phyloP scores from a whole-genome alignment of 768 basidiomycete species.

The Kwoniella shandongensis region DNA sequence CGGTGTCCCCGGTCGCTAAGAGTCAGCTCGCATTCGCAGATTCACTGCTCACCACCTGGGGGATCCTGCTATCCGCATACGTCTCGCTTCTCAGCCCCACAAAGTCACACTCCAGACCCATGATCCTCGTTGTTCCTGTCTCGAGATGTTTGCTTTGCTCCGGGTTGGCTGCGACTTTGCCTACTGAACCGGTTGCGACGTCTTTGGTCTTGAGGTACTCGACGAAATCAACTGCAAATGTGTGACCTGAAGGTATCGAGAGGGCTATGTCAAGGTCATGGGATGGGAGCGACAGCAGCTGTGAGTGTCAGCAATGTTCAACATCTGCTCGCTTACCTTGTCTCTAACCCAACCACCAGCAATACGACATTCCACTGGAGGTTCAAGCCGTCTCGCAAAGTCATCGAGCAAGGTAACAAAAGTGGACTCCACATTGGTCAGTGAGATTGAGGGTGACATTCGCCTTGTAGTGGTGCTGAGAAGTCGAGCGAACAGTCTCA shows the following conservation, averaged over 20 bases:
- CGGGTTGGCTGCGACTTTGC: conserved; percentile 87
- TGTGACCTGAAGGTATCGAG: conserved; percentile 79
- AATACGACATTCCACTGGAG: conserved; percentile 72
- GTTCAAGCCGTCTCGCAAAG: conserved; percentile 63
- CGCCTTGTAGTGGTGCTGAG: conserved; percentile 2
- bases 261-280: conserved; percentile 94
- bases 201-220: conserved; percentile 58
- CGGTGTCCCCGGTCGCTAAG: conserved; percentile 85
- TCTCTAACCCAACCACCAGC: conserved; percentile 99
- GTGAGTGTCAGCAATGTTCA: not conserved
- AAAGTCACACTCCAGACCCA: conserved; percentile 82
- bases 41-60: conserved; percentile 67
- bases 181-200: conserved; percentile 57
- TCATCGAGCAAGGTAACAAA: conserved; percentile 79
- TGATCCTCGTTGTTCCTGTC: conserved; percentile 79
- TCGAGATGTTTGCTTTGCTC: conserved; percentile 98
- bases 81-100: conserved; percentile 92
- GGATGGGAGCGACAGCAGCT: conserved; percentile 76
- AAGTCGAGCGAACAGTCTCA: conserved; percentile 18
- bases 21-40: not conserved
- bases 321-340: conserved; percentile 66
- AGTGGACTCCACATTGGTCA: conserved; percentile 68
- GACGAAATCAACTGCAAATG: conserved; percentile 79
- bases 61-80: conserved; percentile 88
- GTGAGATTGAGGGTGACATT: conserved; percentile 54